Percentiles rank a stretch among this genome's conserved stretches.
Evolutionary conservation across 2,329 filamentous ascomycete species (phyloP).

Genomic region (Ophiostoma ulmi): DNA sequence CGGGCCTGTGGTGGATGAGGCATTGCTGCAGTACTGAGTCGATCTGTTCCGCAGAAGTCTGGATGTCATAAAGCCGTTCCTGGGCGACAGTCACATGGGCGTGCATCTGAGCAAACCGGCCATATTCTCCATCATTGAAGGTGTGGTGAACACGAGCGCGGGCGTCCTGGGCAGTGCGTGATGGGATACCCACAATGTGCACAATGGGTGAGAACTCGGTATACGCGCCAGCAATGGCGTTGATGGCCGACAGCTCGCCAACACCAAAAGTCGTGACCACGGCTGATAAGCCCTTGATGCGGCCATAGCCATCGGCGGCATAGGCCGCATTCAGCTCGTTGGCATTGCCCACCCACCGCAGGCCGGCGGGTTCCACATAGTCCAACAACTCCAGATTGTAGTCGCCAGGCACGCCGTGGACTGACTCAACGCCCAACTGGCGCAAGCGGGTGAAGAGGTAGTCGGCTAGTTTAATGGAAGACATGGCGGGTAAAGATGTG

Average conservation of each 20-base stretch:
- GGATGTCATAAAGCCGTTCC: slow-evolving; percentile 63
- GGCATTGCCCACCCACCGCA: slow-evolving; percentile 47
- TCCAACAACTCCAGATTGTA: slow-evolving; percentile 52
- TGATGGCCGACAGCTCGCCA: slow-evolving; percentile 50
- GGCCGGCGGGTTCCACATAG: slow-evolving; percentile 41
- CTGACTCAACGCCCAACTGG: slow-evolving; percentile 44
- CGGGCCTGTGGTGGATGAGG: slow-evolving; percentile 66
- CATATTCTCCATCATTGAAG: slow-evolving; percentile 51
- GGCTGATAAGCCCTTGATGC: slow-evolving; percentile 52
- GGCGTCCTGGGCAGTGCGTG: slow-evolving; percentile 28
- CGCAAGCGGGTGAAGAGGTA: slow-evolving; percentile 48
- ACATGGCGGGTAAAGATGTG: not conserved
- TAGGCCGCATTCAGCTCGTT: slow-evolving; percentile 56
- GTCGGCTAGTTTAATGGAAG: slow-evolving; percentile 49
- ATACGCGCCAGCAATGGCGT: slow-evolving; percentile 53
- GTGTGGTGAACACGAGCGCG: slow-evolving; percentile 44
- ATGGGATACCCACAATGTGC: slow-evolving; percentile 43
- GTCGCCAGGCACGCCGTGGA: slow-evolving; percentile 50
- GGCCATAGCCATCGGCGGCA: slow-evolving; percentile 57
- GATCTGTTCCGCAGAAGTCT: slow-evolving; percentile 67
- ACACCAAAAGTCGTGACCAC: slow-evolving; percentile 57
- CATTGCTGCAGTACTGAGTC: slow-evolving; percentile 73
- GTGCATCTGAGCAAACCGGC: slow-evolving; percentile 74
- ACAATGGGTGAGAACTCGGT: slow-evolving; percentile 52
- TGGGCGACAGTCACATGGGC: slow-evolving; percentile 64